These are phyloP conservation scores for Argentina anserina DNA, from an alignment of 306 rosid genomes.

Conservation along the genomic window DNA sequence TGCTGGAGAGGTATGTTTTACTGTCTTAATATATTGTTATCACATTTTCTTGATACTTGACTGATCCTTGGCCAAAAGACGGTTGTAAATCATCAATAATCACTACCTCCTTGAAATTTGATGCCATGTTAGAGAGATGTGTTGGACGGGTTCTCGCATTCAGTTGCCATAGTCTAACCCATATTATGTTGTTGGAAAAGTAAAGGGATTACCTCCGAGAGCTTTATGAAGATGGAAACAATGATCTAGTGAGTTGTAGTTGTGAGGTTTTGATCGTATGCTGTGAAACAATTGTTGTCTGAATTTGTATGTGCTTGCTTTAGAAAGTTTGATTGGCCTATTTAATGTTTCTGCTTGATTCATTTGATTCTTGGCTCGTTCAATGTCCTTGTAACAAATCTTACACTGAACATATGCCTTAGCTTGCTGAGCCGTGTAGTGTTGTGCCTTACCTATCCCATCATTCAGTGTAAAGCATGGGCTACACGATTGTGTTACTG, in stretches of 20 bases:
- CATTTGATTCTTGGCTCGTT: not conserved
- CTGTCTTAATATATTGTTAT: slow-evolving; percentile 12
- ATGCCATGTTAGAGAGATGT: not conserved
- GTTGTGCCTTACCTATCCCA: too few relatives aligned
- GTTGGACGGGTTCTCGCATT: not conserved
- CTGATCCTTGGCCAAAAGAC: slow-evolving; percentile 14
- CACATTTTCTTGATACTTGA: slow-evolving; percentile 29
- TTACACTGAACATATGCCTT: too few relatives aligned
- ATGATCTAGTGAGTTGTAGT: slow-evolving; percentile 2
- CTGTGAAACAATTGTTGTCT: not conserved
- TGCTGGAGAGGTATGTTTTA: slow-evolving; percentile 45
- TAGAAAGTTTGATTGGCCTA: not conserved
- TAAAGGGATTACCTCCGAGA: too few relatives aligned
- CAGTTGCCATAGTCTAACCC: slow-evolving; percentile 1
- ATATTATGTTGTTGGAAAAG: not conserved
- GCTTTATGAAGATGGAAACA: not conserved
- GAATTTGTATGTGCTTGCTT: not conserved
- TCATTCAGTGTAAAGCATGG: too few relatives aligned
- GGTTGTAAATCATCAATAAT: slow-evolving; percentile 20
- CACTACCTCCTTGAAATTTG: not conserved
- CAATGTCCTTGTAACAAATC: not conserved
- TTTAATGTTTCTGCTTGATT: too few relatives aligned
- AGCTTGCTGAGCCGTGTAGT: too few relatives aligned
- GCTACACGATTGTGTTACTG: too few relatives aligned
- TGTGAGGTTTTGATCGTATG: not conserved